A percentile compares a stretch with the other conserved stretches of the same genome.
These are phyloP conservation scores for Ploettnerulaceae sp. DNA, from an alignment of 2,329 filamentous ascomycete genomes.

Conservation along the genomic window DNA sequence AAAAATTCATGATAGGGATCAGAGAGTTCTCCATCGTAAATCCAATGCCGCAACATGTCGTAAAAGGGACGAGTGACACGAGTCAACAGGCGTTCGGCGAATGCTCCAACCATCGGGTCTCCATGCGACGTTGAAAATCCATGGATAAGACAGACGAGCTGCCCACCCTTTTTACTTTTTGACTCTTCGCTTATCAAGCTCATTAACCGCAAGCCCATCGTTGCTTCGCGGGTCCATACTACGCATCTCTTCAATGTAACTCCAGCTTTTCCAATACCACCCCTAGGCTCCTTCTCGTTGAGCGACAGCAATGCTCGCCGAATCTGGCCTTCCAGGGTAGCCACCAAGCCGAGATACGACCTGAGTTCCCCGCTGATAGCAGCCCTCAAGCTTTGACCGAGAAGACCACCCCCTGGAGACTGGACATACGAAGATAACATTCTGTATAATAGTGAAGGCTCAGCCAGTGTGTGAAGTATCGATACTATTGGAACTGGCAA, in stretches of 20 bases:
- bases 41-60: conserved; percentile 92
- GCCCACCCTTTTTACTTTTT: conserved; percentile 76
- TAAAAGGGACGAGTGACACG: conserved; percentile 95
- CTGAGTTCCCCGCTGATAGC: conserved; percentile 81
- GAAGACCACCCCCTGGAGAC: conserved; percentile 72
- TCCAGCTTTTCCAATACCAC: conserved; percentile 75
- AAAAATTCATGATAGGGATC: conserved; percentile 97
- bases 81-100: conserved; percentile 81
- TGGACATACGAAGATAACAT: conserved; percentile 77
- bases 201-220: conserved; percentile 90
- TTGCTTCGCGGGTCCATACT: conserved; percentile 95
- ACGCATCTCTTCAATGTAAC: conserved; percentile 94
- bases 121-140: conserved; percentile 89
- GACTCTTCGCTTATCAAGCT: conserved; percentile 91
- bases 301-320: conserved; percentile 71
- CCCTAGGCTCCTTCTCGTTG: conserved; percentile 61
- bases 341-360: conserved; percentile 85
- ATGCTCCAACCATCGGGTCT: conserved; percentile 88
- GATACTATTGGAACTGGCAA: conserved; percentile 82
- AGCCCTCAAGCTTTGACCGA: conserved; percentile 85
- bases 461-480: conserved; percentile 81
- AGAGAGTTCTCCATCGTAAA: conserved; percentile 96
- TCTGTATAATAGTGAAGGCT: conserved; percentile 88
- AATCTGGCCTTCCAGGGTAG: conserved; percentile 89
- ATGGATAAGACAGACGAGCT: conserved; percentile 91